phyloP scores from a whole-genome alignment of 305 asterid genomes.

The Fraxinus sp. region DNA sequence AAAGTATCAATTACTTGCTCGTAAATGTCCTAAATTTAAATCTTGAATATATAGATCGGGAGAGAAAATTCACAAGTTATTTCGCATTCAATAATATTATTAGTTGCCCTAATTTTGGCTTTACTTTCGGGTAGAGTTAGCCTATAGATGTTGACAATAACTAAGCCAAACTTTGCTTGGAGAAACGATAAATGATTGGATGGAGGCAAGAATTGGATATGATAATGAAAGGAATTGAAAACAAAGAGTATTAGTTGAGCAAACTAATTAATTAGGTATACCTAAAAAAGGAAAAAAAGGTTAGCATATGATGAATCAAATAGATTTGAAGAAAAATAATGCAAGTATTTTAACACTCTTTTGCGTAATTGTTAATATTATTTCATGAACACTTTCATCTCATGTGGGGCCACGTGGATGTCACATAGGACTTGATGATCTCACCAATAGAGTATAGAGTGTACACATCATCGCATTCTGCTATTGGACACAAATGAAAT shows the following conservation, averaged over 20 bases:
- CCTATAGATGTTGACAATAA: background rate
- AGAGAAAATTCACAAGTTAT: background rate
- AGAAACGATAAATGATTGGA: conserved; percentile 1
- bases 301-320: background rate
- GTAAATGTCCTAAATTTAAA: background rate
- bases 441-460: background rate
- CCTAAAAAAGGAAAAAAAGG: conserved; percentile 17
- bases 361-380: too few species aligned
- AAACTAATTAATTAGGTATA: conserved; percentile 32
- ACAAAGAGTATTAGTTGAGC: conserved; percentile 27
- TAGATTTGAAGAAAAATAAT: too few species aligned
- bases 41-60: background rate
- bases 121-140: background rate
- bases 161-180: background rate
- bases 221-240: conserved; percentile 16
- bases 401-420: background rate
- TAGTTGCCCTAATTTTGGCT: background rate
- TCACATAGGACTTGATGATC: background rate
- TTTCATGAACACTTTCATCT: background rate
- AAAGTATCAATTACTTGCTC: background rate
- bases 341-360: background rate
- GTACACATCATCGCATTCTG: too few species aligned
- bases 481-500: too few species aligned
- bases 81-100: background rate
- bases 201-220: conserved; percentile 17